A percentile compares a stretch with the other conserved stretches of the same genome.
Conservation (phyloP, 2,329 filamentous ascomycete genomes). For the Pseudogymnoascus pannorum region DNA sequence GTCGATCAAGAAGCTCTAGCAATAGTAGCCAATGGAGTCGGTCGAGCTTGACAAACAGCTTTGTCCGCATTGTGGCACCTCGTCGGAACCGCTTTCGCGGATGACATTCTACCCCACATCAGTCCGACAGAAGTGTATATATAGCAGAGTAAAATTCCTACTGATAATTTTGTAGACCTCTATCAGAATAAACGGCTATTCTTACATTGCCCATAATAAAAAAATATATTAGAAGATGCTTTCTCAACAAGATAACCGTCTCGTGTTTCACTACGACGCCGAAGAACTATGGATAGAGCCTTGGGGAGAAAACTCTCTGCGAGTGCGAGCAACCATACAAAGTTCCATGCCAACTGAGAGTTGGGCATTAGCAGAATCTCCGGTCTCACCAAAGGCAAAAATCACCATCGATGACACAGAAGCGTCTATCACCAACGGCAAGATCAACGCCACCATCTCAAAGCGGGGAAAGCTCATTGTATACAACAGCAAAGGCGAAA, state of each 20-base stretch:
- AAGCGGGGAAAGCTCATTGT: constrained; percentile 42
- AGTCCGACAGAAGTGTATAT: constrained; percentile 13
- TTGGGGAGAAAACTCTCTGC: constrained; percentile 42
- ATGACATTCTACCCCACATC: constrained; percentile 24
- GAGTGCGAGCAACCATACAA: constrained; percentile 39
- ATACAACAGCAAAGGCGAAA: constrained; percentile 33
- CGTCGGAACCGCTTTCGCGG: background rate
- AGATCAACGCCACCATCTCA: constrained; percentile 40
- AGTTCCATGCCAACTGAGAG: constrained; percentile 31
- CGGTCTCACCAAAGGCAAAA: background rate
- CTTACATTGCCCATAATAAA: background rate
- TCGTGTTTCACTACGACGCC: constrained; percentile 33
- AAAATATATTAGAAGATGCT: constrained; percentile 20
- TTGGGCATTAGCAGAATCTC: constrained; percentile 32
- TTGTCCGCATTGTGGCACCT: background rate
- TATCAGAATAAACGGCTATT: background rate
- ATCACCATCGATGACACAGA: constrained; percentile 11
- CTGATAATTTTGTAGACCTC: background rate
- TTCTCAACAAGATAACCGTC: constrained; percentile 19
- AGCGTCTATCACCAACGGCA: constrained; percentile 39
- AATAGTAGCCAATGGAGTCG: background rate
- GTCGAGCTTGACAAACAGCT: background rate
- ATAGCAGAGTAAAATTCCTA: background rate
- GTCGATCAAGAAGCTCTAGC: background rate
- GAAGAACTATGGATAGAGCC: constrained; percentile 41